These are phyloP conservation scores for Wickerhamiella hasegawae DNA, from an alignment of 805 yeast genomes.

Conservation along the genomic window DNA sequence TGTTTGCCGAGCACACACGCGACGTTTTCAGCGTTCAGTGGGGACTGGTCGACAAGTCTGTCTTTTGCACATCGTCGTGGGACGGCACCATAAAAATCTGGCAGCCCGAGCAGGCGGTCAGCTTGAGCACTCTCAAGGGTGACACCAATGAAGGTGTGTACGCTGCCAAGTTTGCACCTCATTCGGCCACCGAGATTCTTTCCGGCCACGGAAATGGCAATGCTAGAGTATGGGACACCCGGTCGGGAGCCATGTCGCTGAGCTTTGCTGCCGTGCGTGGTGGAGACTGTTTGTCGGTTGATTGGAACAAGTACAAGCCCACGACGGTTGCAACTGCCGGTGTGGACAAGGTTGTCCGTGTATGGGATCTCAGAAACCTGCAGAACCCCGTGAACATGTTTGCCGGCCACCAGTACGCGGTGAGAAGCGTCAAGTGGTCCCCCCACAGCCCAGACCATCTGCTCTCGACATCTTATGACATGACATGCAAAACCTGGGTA, in stretches of 20 bases:
- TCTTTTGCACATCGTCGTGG: constrained; percentile 75
- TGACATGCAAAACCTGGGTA: constrained; percentile 79
- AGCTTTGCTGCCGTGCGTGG: constrained; percentile 65
- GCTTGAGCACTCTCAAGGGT: constrained; percentile 4
- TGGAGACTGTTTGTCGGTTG: constrained; percentile 63
- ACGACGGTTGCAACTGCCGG: constrained; percentile 75
- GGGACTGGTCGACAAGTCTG: constrained; percentile 52
- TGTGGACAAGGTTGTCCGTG: constrained; percentile 68
- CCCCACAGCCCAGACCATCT: constrained; percentile 66
- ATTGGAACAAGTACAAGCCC: constrained; percentile 81
- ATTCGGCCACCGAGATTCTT: constrained; percentile 51
- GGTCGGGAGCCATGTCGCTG: constrained; percentile 29
- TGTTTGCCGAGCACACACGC: constrained; percentile 47
- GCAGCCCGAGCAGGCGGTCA: constrained; percentile 14
- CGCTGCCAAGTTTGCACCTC: constrained; percentile 71
- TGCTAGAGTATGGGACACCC: constrained; percentile 66
- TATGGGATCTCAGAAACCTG: constrained; percentile 80
- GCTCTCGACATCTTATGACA: constrained; percentile 73
- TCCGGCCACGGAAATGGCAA: constrained; percentile 63
- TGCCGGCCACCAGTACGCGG: constrained; percentile 79
- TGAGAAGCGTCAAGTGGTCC: constrained; percentile 71
- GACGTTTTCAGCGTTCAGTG: constrained; percentile 64
- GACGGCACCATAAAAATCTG: constrained; percentile 65
- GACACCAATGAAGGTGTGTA: constrained; percentile 29
- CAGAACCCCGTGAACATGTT: constrained; percentile 58